Base-by-base conservation (phyloP, 2,329 filamentous ascomycete species). In the Penicillium sp. region DNA sequence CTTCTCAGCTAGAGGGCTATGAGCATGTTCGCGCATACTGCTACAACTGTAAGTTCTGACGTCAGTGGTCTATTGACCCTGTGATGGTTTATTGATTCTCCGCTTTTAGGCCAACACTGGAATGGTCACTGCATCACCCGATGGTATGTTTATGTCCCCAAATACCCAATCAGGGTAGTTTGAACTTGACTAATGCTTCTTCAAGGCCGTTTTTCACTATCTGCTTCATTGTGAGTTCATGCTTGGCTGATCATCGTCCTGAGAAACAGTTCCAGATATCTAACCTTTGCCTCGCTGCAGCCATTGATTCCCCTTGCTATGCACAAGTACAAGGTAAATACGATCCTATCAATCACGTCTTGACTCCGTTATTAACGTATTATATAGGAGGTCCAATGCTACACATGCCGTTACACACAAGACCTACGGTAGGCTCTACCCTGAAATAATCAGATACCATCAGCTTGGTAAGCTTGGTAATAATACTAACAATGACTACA, bases 21-120 rank as follows among this genome's bases (percentile, higher is more conserved):
- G 77, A 79, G 62, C 69, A 77, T 54, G 73, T 78, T 35, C 75
- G 76, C 47, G 77, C 77, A 42, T 77, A 78, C 63, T 80, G 77
- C 58, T 73, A 77, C 52, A 80, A 80, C 59, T 80, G 77, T 75
- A 61, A 67, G 74, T 65, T 52, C 49, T 42, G 40, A 55, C 29
- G 56, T 50, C 40, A 54, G 25, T 40, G 38, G 37, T 40, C 41
- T 50, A 49, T 53, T 19, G 29, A 7, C 25, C 25, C 8, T 52
- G 15, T 27, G 8, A 8, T 37, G 40, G 40, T n/a, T 27, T 19
- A 27, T 41, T 35, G 15, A 51, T 53, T 2, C 21, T 33, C 37
- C 46, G 12, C 51, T 40, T 47, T 40, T 29, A 76, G 73, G 73
- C 59, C 73, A 76, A 54, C 76, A 79, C 60, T 80, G 75, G 75